Conservation (phyloP, 2,329 filamentous ascomycete genomes). For the Cladosporium sp. region DNA sequence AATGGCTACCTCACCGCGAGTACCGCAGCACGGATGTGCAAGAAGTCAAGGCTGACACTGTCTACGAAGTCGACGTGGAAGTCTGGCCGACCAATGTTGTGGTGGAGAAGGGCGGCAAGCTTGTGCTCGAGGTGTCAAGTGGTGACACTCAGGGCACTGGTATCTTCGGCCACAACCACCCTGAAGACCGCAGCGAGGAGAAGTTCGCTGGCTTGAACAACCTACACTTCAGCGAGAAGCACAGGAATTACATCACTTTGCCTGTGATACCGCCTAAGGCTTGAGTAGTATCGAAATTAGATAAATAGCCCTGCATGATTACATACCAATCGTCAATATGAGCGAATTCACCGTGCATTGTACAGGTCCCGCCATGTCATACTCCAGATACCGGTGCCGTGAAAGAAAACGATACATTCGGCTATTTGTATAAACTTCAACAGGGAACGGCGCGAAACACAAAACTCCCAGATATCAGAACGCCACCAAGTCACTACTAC, state of each 20-base stretch:
- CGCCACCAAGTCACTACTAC: background rate
- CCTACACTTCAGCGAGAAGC: conserved; percentile 48
- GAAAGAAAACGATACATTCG: no score
- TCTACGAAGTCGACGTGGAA: conserved; percentile 60
- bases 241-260: conserved; percentile 50
- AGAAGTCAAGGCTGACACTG: conserved; percentile 50
- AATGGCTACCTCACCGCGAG: conserved; percentile 55
- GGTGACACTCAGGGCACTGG: conserved; percentile 59
- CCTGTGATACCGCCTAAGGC: conserved; percentile 48
- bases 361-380: no score
- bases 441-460: background rate
- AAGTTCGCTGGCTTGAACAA: conserved; percentile 49
- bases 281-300: background rate
- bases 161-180: conserved; percentile 52
- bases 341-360: no score
- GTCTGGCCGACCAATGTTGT: conserved; percentile 63
- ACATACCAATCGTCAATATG: no score
- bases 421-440: background rate
- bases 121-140: conserved; percentile 54
- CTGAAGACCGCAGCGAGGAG: conserved; percentile 44
- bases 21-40: conserved; percentile 56
- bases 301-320: background rate
- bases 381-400: no score
- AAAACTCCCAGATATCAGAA: background rate
- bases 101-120: conserved; percentile 46